These are phyloP conservation scores for Solanum raphanifolium DNA, from an alignment of 257 asterid genomes.

Conservation along the genomic window DNA sequence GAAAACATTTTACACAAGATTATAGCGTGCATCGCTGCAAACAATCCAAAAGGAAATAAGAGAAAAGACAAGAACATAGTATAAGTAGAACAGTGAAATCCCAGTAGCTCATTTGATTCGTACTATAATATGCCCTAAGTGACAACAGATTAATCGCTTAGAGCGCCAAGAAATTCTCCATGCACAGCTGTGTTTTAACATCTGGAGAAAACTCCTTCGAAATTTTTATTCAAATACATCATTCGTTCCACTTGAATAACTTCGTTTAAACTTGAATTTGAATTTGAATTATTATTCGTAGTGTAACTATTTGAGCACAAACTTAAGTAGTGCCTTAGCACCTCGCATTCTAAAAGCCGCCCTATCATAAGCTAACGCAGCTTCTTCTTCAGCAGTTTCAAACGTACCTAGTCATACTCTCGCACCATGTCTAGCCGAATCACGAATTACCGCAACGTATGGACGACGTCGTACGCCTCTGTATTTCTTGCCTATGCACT, in stretches of 20 bases:
- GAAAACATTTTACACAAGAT: neutral
- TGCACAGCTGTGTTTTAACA: neutral
- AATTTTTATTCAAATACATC: neutral
- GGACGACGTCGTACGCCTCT: conserved; percentile 61
- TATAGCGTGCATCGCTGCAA: neutral
- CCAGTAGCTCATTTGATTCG: no score
- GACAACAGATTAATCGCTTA: neutral
- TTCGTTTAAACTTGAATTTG: neutral
- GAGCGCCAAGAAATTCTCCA: neutral
- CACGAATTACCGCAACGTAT: conserved; percentile 59
- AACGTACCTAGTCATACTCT: conserved; percentile 61
- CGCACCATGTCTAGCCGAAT: conserved; percentile 38
- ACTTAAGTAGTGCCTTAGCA: conserved; percentile 38
- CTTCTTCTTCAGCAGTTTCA: conserved; percentile 47
- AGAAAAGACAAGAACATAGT: neutral
- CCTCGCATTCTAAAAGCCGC: conserved; percentile 65
- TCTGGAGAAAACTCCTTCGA: neutral
- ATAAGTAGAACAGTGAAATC: no score
- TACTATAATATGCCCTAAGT: no score
- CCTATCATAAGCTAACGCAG: conserved; percentile 60
- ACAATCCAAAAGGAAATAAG: neutral
- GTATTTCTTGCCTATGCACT: conserved; percentile 25
- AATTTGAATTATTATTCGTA: neutral
- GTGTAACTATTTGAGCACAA: neutral
- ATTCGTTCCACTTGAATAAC: neutral